Evolutionary conservation across 75 land plant species (phyloP).

Genomic region (Selaginella moellendorffii): DNA sequence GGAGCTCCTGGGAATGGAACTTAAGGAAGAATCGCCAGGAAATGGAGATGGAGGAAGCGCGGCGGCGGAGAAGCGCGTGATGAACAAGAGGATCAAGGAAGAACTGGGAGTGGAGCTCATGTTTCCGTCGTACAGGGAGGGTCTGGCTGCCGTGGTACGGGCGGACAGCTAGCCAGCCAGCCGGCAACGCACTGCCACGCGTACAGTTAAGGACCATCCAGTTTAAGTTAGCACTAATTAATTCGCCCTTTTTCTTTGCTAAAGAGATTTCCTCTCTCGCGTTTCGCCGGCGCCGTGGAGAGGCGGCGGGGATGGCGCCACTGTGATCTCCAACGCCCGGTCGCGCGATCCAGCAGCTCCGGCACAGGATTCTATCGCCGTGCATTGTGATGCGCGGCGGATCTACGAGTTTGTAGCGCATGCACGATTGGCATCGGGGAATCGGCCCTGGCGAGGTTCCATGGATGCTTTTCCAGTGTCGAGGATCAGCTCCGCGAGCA

Average conservation of each 20-base stretch:
- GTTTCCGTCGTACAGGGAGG: constrained; percentile 54
- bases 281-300: no score
- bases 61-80: constrained; percentile 61
- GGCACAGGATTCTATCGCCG: background rate
- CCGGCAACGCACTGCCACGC: no score
- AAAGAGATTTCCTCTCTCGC: no score
- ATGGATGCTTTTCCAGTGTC: background rate
- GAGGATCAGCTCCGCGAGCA: background rate
- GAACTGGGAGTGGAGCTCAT: constrained; percentile 52
- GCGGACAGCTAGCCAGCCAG: no score
- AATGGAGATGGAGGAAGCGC: background rate
- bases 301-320: background rate
- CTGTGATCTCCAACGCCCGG: background rate
- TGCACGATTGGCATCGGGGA: background rate
- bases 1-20: constrained; percentile 18
- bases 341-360: background rate
- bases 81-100: constrained; percentile 56
- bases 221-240: no score
- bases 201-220: no score
- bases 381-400: no score
- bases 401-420: no score
- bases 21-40: background rate
- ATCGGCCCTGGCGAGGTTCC: background rate
- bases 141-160: constrained; percentile 50
- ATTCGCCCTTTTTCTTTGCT: no score